These are phyloP conservation scores for Zymoseptoria passerinii DNA, from an alignment of 2,329 filamentous ascomycete species.

Conservation along the genomic window DNA sequence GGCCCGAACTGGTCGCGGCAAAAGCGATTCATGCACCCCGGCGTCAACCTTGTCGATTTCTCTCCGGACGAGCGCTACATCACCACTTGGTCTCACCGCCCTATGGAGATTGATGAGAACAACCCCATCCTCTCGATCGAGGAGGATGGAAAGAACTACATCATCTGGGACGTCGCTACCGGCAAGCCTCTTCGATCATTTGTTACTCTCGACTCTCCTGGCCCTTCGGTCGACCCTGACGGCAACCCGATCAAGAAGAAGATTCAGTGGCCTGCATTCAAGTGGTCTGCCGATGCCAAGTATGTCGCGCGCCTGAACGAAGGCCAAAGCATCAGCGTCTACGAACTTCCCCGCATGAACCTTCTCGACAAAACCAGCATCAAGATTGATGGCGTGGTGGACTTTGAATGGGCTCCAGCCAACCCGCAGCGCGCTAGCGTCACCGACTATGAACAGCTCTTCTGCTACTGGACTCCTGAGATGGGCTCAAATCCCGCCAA, in stretches of 20 bases:
- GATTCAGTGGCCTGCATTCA: conserved; percentile 97
- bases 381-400: conserved; percentile 93
- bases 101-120: conserved; percentile 84
- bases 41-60: conserved; percentile 92
- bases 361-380: conserved; percentile 83
- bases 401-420: conserved; percentile 95
- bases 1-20: conserved; percentile 82
- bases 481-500: conserved; percentile 96
- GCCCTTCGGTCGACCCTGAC: conserved; percentile 51
- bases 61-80: conserved; percentile 88
- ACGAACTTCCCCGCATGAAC: conserved; percentile 82
- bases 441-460: conserved; percentile 88
- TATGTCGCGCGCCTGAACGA: conserved; percentile 90
- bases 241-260: conserved; percentile 72
- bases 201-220: conserved; percentile 73
- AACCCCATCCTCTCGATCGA: conserved; percentile 68
- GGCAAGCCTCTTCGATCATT: conserved; percentile 88
- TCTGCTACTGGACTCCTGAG: conserved; percentile 98
- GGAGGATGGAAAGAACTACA: conserved; percentile 98
- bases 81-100: conserved; percentile 91
- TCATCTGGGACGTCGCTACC: conserved; percentile 94
- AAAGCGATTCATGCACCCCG: conserved; percentile 89
- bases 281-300: conserved; percentile 97
- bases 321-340: conserved; percentile 81
- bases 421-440: conserved; percentile 72